These are phyloP conservation scores for Carex sylvatica DNA, from an alignment of 202 grass and related monocot genomes.

Conservation along the genomic window DNA sequence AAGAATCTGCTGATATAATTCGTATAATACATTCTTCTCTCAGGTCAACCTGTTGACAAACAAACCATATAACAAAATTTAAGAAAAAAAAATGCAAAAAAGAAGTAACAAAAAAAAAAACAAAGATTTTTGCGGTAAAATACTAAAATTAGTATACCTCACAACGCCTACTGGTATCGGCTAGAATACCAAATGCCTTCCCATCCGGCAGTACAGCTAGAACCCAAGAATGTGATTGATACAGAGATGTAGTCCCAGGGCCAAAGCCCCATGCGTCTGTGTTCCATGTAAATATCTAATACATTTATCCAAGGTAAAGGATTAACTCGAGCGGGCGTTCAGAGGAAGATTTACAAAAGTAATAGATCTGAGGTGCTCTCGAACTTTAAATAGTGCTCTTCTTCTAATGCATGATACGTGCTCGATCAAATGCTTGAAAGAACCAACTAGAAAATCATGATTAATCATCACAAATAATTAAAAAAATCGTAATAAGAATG, in stretches of 20 bases:
- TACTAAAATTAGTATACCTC: conserved; percentile 39
- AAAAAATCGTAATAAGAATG: background rate
- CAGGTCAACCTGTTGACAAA: conserved; percentile 62
- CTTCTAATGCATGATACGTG: background rate
- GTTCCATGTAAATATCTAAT: conserved; percentile 96
- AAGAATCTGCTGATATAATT: conserved; percentile 56
- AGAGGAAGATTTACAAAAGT: background rate
- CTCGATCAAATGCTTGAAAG: background rate
- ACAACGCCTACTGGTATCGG: conserved; percentile 76
- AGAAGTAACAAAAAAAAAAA: conserved; percentile 9
- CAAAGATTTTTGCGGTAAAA: background rate
- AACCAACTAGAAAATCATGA: background rate
- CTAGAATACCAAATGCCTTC: conserved; percentile 74
- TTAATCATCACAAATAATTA: background rate
- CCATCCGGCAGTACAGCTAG: conserved; percentile 80
- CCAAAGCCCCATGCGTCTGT: conserved; percentile 90
- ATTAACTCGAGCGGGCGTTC: background rate
- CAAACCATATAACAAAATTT: conserved; percentile 7
- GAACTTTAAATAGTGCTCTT: too few species aligned
- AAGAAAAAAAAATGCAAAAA: conserved; percentile 13
- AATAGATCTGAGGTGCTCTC: background rate
- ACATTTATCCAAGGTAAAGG: background rate
- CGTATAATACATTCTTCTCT: conserved; percentile 58
- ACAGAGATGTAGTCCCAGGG: conserved; percentile 78
- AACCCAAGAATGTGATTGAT: conserved; percentile 96